Base-by-base conservation (phyloP, 305 asterid species). In the Solanum hybrid region DNA sequence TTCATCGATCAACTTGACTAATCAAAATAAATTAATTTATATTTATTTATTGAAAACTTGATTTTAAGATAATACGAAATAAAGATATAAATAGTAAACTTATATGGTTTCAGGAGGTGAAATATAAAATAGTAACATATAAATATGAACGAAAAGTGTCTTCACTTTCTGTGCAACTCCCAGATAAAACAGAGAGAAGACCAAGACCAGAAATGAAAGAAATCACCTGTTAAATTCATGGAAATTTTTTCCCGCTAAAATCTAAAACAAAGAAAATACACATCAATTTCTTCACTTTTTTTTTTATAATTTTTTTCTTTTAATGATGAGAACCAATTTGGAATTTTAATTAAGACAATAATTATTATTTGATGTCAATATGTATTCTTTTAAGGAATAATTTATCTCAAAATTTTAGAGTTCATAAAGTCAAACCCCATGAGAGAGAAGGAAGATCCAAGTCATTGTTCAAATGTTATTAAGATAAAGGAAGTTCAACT, bases 381-480 rank as follows among this genome's bases (percentile, higher is more conserved):
- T 10, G 41, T 85, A 31, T 51, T 85, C 22, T 31, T 31, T 57
- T 31, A 57, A 20, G 22, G 77, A 31, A 57, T 51, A 84, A 2
- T 84, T 84, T 51, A 51, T 20, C 29, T 51, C 27, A 31, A 76
- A 13, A 84, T 31, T 85, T 85, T 5, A 85, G 27, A 41, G 37
- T 27, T 84, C 1, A 10, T 10, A 20, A 85, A 85, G 88, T 85
- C 88, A 85, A 85, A 72, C 45, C 77, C 0, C 88, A 85, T 85
- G 27, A 85, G 39, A 84, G 88, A 89, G 34, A 87, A 89, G 90
- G 85, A 88, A 83, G 91, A 87, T 93, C 41, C 93, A 93, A 93
- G 97, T 95, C 95, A 93, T 94, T 92, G 90, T 94, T 94, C 96
- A 94, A 95, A 91, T 89, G 37, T 94, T 75, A 87, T 89, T n/a